Base-by-base conservation (phyloP, 1,284 basidiomycete genomes). In the Papiliotrema laurentii region DNA sequence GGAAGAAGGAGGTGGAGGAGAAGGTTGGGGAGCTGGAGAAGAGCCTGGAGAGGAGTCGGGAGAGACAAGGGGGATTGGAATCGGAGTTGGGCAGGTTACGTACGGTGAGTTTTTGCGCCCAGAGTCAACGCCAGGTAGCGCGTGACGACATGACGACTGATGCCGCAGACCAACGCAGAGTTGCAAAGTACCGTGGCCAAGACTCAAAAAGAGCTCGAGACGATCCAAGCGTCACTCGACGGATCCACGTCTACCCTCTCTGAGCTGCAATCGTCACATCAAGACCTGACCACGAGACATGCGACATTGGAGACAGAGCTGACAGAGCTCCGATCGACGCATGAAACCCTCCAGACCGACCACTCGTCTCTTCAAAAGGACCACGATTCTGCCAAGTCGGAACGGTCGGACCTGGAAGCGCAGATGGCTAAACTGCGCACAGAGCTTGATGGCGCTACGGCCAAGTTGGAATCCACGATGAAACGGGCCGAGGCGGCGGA, bases 51-150 rank as follows among this genome's bases (percentile, higher is more conserved):
- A 58, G 73, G 27, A 58, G 60, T 7, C 57, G 69, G 31, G 66
- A 66, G 31, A 56, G 71, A 18, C 69, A 72, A 50, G 64, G 67
- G 3, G 65, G 59, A 0, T 50, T 75, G 24, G 74, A 75, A 49
- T 58, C 59, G 2, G 72, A 74, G 51, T 45, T 74, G 2, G 66
- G 60, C 5, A 50, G 66, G 26, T 56, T 75, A 49, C 63, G 70
- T 44, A 61, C 66, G 61, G 72, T 73, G 49, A 54, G 71, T 51
- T 0, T 1, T 7, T 10, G 16, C 10, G 10, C n/a, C n/a, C n/a
- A n/a, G n/a, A n/a, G n/a, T 30, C n/a, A 30, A 28, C 16, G 9
- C 4, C 25, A 5, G 30, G 49, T 21, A 4, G 18, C 16, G 0
- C 11, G 16, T 37, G 13, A 39, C 31, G 46, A 50, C 46, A 54